These are phyloP conservation scores for Cadophora sp. DNA, from an alignment of 2,329 filamentous ascomycete genomes.

Conservation along the genomic window DNA sequence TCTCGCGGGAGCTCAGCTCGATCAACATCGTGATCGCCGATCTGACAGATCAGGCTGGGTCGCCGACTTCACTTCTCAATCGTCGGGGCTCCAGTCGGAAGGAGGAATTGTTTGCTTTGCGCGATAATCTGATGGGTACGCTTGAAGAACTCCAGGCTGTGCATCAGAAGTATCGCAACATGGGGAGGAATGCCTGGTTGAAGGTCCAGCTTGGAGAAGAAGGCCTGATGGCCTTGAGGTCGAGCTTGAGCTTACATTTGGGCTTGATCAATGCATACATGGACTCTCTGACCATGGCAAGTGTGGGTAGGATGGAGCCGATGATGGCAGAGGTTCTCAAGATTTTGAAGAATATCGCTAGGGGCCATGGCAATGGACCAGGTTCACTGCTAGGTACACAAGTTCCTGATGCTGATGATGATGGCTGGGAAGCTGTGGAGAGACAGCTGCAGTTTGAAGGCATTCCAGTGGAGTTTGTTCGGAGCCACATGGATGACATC, in stretches of 20 bases:
- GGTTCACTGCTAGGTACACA: too few relatives aligned
- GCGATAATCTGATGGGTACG: neutral
- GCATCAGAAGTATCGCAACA: neutral
- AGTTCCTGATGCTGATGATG: too few relatives aligned
- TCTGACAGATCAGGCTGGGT: neutral
- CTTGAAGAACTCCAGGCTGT: neutral
- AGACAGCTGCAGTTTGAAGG: too few relatives aligned
- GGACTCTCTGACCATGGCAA: neutral
- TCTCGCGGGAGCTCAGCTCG: neutral
- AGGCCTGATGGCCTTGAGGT: neutral
- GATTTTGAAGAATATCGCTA: too few relatives aligned
- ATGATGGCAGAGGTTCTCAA: too few relatives aligned
- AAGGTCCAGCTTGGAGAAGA: neutral
- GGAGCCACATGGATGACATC: too few relatives aligned
- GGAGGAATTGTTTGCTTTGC: neutral
- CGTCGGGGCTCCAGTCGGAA: neutral
- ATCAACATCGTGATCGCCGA: slow-evolving; percentile 4
- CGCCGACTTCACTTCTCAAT: neutral
- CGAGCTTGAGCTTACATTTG: neutral
- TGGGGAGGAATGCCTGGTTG: neutral
- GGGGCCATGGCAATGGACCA: too few relatives aligned
- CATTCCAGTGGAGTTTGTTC: too few relatives aligned
- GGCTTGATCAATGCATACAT: neutral
- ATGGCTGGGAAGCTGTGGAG: too few relatives aligned
- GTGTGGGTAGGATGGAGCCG: neutral